Conservation (phyloP, 208 protist genomes). For the Crithidia thermophila region DNA sequence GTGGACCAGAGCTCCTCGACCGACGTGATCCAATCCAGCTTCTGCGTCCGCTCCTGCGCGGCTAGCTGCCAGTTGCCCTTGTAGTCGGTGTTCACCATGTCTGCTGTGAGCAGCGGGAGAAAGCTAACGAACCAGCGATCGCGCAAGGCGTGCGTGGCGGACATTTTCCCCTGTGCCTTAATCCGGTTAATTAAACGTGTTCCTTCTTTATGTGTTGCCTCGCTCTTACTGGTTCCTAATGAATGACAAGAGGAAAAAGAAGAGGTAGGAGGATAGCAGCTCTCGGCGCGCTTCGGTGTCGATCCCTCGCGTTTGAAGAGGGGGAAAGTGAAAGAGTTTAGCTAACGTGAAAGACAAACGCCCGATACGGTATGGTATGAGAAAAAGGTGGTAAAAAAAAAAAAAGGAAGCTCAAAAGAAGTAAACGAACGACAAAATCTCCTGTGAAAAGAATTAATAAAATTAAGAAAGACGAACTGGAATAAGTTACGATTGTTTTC, state of each 20-base stretch:
- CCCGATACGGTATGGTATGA: not conserved
- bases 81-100: slow-evolving; percentile 75
- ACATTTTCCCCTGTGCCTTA: slow-evolving; percentile 17
- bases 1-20: slow-evolving; percentile 92
- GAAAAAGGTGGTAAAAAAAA: not conserved
- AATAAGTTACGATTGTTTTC: too few relatives aligned
- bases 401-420: slow-evolving; percentile 22
- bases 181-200: not conserved
- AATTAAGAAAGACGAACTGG: not conserved
- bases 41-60: slow-evolving; percentile 64
- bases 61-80: slow-evolving; percentile 90
- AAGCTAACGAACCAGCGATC: slow-evolving; percentile 88
- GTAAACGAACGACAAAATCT: slow-evolving; percentile 11
- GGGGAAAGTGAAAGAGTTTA: not conserved
- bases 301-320: not conserved
- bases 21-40: slow-evolving; percentile 81
- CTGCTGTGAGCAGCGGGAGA: slow-evolving; percentile 70
- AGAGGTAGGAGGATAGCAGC: not conserved
- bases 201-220: not conserved
- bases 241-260: not conserved
- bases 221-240: not conserved
- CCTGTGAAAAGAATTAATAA: not conserved
- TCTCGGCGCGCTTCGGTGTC: not conserved
- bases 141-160: slow-evolving; percentile 65
- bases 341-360: not conserved